These are phyloP conservation scores for Tricholoma sp. DNA, from an alignment of 768 basidiomycete species.

Conservation along the genomic window DNA sequence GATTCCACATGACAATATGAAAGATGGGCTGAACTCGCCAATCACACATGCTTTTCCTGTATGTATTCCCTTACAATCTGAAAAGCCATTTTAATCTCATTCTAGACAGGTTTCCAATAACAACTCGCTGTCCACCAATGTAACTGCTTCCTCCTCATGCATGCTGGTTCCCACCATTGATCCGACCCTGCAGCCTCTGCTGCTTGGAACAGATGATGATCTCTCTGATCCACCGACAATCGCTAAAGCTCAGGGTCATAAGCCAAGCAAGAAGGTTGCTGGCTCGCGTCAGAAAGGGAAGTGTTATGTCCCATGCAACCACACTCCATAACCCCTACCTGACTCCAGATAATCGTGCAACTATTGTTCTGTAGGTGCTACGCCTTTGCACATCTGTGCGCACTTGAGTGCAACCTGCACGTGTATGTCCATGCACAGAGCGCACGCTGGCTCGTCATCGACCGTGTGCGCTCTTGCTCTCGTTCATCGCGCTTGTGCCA, in stretches of 20 bases:
- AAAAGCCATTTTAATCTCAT: neutral
- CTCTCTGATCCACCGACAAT: conserved; percentile 1
- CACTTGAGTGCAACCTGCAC: no score
- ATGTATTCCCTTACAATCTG: neutral
- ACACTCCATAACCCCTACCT: no score
- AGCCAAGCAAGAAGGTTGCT: conserved; percentile 4
- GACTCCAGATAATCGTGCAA: no score
- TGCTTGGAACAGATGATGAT: conserved; percentile 2
- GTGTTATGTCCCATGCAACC: no score
- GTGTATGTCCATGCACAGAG: no score
- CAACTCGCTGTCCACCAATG: neutral
- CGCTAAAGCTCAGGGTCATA: neutral
- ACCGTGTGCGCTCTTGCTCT: no score
- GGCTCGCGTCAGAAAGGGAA: no score
- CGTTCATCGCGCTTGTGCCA: no score
- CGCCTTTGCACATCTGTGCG: no score
- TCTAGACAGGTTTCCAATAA: neutral
- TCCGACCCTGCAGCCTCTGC: neutral
- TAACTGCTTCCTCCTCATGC: neutral
- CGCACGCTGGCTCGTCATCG: no score
- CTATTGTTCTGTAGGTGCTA: no score
- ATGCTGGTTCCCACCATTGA: neutral
- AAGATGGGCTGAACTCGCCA: neutral
- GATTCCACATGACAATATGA: neutral
- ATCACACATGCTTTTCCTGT: neutral